phyloP scores from a whole-genome alignment of 2,329 filamentous ascomycete species.

The Cladosporium sphaerospermum region DNA sequence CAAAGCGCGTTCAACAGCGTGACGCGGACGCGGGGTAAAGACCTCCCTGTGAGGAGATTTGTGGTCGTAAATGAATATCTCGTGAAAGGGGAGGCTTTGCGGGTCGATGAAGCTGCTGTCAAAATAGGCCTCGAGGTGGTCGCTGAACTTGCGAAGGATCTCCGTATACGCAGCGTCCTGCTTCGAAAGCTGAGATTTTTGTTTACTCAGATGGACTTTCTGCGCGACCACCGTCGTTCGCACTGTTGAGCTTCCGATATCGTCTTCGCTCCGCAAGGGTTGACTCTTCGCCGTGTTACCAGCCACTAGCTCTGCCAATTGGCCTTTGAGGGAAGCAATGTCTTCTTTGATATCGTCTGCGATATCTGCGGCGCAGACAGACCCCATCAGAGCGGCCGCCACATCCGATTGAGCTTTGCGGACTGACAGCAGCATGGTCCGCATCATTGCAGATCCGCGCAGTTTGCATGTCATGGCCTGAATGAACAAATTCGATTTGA shows the following conservation, averaged over 20 bases:
- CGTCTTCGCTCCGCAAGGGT: slow-evolving; percentile 66
- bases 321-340: slow-evolving; percentile 8
- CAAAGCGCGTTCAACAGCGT: slow-evolving; percentile 65
- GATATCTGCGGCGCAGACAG: slow-evolving; percentile 5
- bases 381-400: slow-evolving; percentile 37
- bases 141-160: slow-evolving; percentile 53
- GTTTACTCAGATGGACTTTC: slow-evolving; percentile 71
- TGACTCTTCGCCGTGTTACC: slow-evolving; percentile 7
- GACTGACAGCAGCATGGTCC: slow-evolving; percentile 51
- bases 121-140: slow-evolving; percentile 46
- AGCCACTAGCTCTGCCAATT: slow-evolving; percentile 22
- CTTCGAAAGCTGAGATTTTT: slow-evolving; percentile 63
- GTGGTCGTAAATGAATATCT: slow-evolving; percentile 70
- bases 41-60: slow-evolving; percentile 64
- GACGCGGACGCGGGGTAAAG: slow-evolving; percentile 67
- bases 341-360: background rate
- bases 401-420: slow-evolving; percentile 55
- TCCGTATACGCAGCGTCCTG: slow-evolving; percentile 65
- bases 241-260: slow-evolving; percentile 61
- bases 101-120: slow-evolving; percentile 42
- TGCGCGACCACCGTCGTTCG: slow-evolving; percentile 75
- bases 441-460: slow-evolving; percentile 43
- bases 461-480: slow-evolving; percentile 55
- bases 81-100: slow-evolving; percentile 55
- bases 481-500: slow-evolving; percentile 51